Conservation (phyloP, 2,329 filamentous ascomycete species). For the Dactylellina drechsleri region DNA sequence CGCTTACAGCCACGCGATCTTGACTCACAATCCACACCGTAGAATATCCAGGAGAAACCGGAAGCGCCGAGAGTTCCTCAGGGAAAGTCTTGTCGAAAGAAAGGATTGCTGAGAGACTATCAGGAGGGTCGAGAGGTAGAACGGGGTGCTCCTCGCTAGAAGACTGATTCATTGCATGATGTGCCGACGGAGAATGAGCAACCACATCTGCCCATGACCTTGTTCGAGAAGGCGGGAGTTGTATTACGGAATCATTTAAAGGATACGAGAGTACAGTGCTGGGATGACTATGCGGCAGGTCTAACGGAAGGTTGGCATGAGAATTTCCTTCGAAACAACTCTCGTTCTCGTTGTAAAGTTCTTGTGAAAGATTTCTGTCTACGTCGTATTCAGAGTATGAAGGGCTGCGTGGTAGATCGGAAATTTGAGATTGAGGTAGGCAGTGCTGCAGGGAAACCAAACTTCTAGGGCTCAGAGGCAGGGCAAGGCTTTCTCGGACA, state of each 20-base stretch:
- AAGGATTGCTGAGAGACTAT: too few species aligned
- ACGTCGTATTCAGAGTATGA: slow-evolving; percentile 3
- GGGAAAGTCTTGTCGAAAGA: too few species aligned
- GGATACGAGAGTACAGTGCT: neutral
- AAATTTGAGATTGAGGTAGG: neutral
- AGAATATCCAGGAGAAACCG: too few species aligned
- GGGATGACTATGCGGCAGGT: neutral
- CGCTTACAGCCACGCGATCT: too few species aligned
- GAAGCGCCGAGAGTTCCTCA: too few species aligned
- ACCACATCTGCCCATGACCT: neutral
- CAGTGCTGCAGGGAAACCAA: neutral
- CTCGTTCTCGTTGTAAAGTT: too few species aligned
- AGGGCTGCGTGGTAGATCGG: slow-evolving; percentile 22
- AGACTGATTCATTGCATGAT: too few species aligned
- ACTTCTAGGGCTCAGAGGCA: slow-evolving; percentile 25
- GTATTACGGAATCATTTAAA: neutral
- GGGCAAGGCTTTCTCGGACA: neutral
- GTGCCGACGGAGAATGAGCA: too few species aligned
- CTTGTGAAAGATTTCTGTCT: neutral
- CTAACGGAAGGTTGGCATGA: neutral
- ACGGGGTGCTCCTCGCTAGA: too few species aligned
- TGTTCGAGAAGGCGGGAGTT: neutral
- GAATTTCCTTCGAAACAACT: neutral
- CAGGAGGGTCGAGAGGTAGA: too few species aligned
- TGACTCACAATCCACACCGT: too few species aligned